These are phyloP conservation scores for Solidago caesia DNA, from an alignment of 129 eudicot genomes.

Conservation along the genomic window DNA sequence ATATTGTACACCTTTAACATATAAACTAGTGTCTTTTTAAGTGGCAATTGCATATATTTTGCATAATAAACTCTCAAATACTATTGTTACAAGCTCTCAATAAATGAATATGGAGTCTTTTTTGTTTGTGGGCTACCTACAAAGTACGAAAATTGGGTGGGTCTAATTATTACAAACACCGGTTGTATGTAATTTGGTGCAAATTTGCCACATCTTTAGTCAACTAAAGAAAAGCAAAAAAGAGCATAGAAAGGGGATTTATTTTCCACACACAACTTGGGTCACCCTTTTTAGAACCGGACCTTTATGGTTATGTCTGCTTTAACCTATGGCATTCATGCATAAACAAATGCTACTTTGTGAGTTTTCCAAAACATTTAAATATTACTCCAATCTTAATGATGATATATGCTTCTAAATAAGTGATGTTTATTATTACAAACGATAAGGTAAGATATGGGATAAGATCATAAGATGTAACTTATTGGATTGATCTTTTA, in stretches of 20 bases:
- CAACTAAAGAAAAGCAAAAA: constrained; percentile 29
- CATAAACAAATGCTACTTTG: constrained; percentile 28
- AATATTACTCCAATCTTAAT: constrained; percentile 8
- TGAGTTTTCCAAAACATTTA: constrained; percentile 21
- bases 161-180: constrained; percentile 34
- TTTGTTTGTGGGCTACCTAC: constrained; percentile 19
- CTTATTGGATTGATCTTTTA: neutral
- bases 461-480: constrained; percentile 2
- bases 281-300: constrained; percentile 29
- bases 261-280: constrained; percentile 25
- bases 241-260: constrained; percentile 25
- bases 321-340: constrained; percentile 16
- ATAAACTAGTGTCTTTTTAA: neutral
- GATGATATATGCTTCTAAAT: constrained; percentile 25
- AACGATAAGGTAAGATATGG: constrained; percentile 17
- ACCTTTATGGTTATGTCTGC: constrained; percentile 27
- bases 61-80: neutral
- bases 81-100: neutral
- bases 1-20: neutral
- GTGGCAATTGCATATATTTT: neutral
- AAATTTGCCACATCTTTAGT: constrained; percentile 29
- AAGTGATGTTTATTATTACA: constrained; percentile 33
- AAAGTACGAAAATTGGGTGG: constrained; percentile 23
- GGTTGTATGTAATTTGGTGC: constrained; percentile 24
- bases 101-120: neutral